Base-by-base conservation (phyloP, 805 yeast genomes). In the Candida pseudoglaebosa region DNA sequence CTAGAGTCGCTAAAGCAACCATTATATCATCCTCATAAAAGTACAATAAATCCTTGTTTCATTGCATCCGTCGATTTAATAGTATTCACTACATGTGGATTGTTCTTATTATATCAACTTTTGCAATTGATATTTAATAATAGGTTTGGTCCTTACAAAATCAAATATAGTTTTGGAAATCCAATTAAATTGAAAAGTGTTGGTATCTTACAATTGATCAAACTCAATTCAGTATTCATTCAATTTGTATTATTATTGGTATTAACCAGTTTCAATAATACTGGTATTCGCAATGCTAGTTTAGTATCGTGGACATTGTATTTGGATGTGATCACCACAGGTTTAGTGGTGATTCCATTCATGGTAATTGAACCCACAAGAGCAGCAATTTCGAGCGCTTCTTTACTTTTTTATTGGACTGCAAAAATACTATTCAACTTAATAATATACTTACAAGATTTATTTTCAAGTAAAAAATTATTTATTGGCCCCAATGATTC, bases 341-440 rank as follows among this genome's bases (percentile, higher is more conserved):
- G 16, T 10, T 5, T 35, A 9, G 20, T 12, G 5, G 57, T 71
- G 2, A 30, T 66, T 1, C 80, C 80, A 0, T 48, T 76, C 7
- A 73, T 72, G 24, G 38, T 59, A 6, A 44, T 71, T 15, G 82
- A 77, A 43, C 60, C 66, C 3, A 58, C 67, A 24, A 58, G 67
- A 32, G 54, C 61, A 1, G 47, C 62, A 0, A 52, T 62, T 2
- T 68, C 70, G 12, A 52, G 57, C 20, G 71, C 67, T 3, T 56
- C 71, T 0, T 43, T 69, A 16, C 47, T 70, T 8, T 39, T 67
- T 9, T 73, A 56, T 45, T 73, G 78, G 78, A 14, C 41, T 2
- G 7, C 22, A 6, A 28, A 31, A 3, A 16, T 17, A 10, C 30
- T 39, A 3, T 31, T 30, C 17, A 34, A 34, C 24, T 17, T 29